Base-by-base conservation (phyloP, 169 alveolate species). In the Besnoitia besnoiti region DNA sequence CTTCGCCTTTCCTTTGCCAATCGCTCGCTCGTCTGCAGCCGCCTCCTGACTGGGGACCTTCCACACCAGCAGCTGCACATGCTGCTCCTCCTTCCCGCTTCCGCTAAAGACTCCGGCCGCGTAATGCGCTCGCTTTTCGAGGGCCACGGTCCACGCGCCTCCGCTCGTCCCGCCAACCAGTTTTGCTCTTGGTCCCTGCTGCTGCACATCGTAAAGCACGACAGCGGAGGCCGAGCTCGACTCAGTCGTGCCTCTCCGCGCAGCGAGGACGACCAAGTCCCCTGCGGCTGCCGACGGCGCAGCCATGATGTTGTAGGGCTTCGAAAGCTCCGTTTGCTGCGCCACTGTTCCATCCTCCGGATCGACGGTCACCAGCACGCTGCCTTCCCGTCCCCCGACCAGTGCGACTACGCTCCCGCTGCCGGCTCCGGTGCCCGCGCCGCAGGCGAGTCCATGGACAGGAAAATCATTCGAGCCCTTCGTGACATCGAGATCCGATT, bases 21-120 rank as follows among this genome's bases (percentile, higher is more conserved):
- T n/a, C 27, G 37, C 61, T 35, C 59, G 49, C 80, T 67, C 80
- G 42, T 1, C 39, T 5, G 80, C 46, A 7, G 10, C 46, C 44
- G 24, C 80, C 42, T 37, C 14, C 21, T 55, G 49, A 55, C 30
- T 35, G 30, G 87, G 87, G 59, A 77, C 14, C 87, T 77, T 2
- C 87, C 87, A 77, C 40, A 77, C 87, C 5, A 77, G 14, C 49
- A 77, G 40, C 87, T 77, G 87, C 19, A 12, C 33, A 4, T 77
- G 87, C 16, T 44, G 49, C 47, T 44, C 61, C 37, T 42, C 61
- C 14, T 44, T 77, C 37, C 55, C 59, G 30, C 59, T 77, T 37
- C 61, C 40, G 49, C 59, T 24, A 37, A 77, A 39, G 87, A 37
- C 50, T 5, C 87, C 87, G 7, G 87, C 87, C 24, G 87, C 87